Evolutionary conservation across 192 early-diverging fungal species (phyloP).

Genomic region (Gryganskiella cystojenkinii): DNA sequence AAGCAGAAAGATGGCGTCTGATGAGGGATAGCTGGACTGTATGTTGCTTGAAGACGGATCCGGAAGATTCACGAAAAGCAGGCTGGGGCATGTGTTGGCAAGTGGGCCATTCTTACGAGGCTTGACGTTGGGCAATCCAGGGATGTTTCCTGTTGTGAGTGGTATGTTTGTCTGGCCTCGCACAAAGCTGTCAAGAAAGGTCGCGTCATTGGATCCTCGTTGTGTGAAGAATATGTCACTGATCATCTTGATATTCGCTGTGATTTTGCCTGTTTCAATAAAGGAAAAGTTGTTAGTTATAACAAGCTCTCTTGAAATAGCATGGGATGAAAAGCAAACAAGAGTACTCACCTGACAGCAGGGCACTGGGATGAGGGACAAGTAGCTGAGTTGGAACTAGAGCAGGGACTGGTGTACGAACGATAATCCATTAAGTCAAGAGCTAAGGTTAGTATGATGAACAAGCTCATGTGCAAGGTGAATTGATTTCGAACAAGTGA

Average conservation of each 20-base stretch:
- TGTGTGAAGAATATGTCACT: neutral
- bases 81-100: neutral
- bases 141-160: neutral
- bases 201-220: neutral
- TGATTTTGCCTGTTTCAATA: neutral
- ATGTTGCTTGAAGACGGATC: neutral
- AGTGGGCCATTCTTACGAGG: neutral
- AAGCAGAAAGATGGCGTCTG: constrained; percentile 5
- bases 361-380: too few species aligned
- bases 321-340: neutral
- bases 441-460: too few species aligned
- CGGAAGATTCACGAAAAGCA: neutral
- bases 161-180: too few species aligned
- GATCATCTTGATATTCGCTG: neutral
- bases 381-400: too few species aligned
- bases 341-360: too few species aligned
- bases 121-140: constrained; percentile 1
- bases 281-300: neutral
- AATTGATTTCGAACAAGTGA: too few species aligned
- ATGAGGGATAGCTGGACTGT: neutral
- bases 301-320: neutral
- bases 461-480: too few species aligned
- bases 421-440: too few species aligned
- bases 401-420: too few species aligned
- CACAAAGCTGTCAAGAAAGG: too few species aligned